Base-by-base conservation (phyloP, 2,329 filamentous ascomycete species). In the Periconia macrospinosa region DNA sequence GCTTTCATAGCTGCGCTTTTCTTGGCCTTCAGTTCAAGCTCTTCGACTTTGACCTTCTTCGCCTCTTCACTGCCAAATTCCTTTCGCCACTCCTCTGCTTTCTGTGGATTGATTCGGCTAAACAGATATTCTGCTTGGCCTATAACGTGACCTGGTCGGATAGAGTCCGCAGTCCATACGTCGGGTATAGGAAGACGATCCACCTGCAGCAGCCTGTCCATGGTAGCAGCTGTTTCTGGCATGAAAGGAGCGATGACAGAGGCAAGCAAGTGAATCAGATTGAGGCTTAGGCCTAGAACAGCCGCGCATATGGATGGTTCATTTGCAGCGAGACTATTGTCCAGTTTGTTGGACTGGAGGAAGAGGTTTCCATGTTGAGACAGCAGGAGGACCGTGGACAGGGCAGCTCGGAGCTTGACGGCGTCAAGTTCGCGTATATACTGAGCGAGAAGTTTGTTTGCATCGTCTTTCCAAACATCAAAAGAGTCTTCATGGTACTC, bases 101-200 rank as follows among this genome's bases (percentile, higher is more conserved):
- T 92, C 71, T 87, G 86, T 17, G 86, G 80, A 52, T 90, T 87
- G 63, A 95, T 94, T 48, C 81, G 83, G 17, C 84, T 82, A 75
- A 95, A 95, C 18, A 95, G 79, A 79, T 89, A 86, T 62, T 84
- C 82, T 0, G 91, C 84, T 68, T 87, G 86, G 60, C 90, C 89
- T 56, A 96, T 86, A 70, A 86, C 86, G 75, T 95, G 90, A 47
- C 88, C 88, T 1, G 86, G 80, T 65, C 43, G 75, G 71, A 49
- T 71, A 65, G 19, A 66, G 71, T 48, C 55, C 18, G 60, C 44
- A 23, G 30, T 47, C 49, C 47, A 65, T 9, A 40, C 14, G 40
- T 63, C 58, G 3, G 87, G 86, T 58, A 91, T 89, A 15, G 70
- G 71, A 41, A 83, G 75, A 59, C 10, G 81, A 73, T 19, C 76